Conservation (phyloP, 306 rosid species). For the Myrica gale region DNA sequence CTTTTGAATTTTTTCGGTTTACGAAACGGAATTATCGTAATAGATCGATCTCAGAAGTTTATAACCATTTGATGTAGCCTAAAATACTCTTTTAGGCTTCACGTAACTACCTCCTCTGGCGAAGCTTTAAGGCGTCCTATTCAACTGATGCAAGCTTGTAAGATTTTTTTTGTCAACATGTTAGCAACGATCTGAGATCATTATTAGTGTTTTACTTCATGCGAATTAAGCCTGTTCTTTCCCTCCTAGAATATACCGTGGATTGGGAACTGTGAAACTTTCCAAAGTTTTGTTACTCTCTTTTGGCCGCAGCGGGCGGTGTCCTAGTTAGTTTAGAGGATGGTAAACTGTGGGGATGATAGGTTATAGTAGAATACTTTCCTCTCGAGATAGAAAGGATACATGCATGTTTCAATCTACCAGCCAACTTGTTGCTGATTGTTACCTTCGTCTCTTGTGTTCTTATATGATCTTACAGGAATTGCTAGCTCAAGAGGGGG, state of each 20-base stretch:
- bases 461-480: constrained; percentile 57
- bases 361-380: background rate
- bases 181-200: too few relatives aligned
- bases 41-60: too few relatives aligned
- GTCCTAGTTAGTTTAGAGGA: background rate
- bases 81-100: too few relatives aligned
- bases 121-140: too few relatives aligned
- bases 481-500: constrained; percentile 50
- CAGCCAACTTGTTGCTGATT: background rate
- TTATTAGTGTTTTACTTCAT: too few relatives aligned
- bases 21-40: too few relatives aligned
- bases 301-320: background rate
- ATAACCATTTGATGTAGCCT: too few relatives aligned
- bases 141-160: too few relatives aligned
- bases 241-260: background rate
- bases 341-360: background rate
- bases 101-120: too few relatives aligned
- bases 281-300: background rate
- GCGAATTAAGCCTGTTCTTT: background rate
- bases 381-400: background rate
- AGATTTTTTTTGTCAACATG: too few relatives aligned
- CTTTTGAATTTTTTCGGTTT: too few relatives aligned
- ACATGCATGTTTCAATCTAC: background rate
- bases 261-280: background rate
- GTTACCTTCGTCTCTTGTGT: background rate